Percentiles rank a stretch among this genome's conserved stretches.
Conservation (phyloP, 768 basidiomycete species). For the Roridomyces roridus region DNA sequence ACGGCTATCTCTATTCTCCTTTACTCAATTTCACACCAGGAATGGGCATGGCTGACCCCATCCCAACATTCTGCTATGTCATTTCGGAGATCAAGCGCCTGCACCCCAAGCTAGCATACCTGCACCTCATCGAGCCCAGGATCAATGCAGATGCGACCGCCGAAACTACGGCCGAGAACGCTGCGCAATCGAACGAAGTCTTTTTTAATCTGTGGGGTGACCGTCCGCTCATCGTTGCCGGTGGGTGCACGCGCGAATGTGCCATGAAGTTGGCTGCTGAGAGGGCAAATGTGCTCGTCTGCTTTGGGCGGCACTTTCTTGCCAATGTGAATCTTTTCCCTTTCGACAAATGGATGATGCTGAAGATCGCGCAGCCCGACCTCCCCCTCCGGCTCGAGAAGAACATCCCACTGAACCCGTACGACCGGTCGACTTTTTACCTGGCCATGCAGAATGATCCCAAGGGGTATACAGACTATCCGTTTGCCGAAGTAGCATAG, state of each 20-base stretch:
- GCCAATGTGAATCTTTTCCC: constrained; percentile 36
- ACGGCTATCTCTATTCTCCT: constrained; percentile 12
- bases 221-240: constrained; percentile 34
- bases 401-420: constrained; percentile 21
- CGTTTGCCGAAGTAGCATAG: constrained; percentile 16
- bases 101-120: constrained; percentile 43
- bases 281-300: constrained; percentile 22
- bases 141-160: constrained; percentile 24
- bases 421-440: constrained; percentile 37
- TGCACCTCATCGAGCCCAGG: constrained; percentile 40
- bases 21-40: constrained; percentile 31
- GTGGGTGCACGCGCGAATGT: constrained; percentile 32
- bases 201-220: constrained; percentile 37
- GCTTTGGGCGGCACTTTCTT: constrained; percentile 41
- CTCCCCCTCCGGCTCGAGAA: constrained; percentile 26
- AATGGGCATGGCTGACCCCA: constrained; percentile 36
- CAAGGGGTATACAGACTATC: constrained; percentile 39
- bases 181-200: constrained; percentile 32
- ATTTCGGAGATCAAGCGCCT: constrained; percentile 27
- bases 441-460: constrained; percentile 20
- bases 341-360: neutral
- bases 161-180: constrained; percentile 3
- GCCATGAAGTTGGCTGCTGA: constrained; percentile 34
- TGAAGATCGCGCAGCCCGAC: constrained; percentile 33
- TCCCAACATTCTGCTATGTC: constrained; percentile 38